Evolutionary conservation across 306 rosid species (phyloP).

Genomic region (Psophocarpus tetragonolobus): DNA sequence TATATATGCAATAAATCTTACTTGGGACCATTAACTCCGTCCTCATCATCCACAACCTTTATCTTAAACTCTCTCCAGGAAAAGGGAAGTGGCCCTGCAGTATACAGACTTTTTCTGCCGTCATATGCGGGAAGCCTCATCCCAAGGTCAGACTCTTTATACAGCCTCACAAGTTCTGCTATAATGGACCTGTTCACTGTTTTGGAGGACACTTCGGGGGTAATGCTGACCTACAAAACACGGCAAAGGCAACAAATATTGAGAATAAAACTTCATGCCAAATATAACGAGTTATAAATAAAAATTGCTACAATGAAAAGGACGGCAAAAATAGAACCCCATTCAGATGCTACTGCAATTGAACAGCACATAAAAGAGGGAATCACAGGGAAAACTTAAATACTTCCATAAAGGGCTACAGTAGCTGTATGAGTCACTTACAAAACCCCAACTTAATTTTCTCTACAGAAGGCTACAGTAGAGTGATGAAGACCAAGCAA

Average conservation of each 20-base stretch:
- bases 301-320: conserved; percentile 55
- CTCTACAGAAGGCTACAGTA: conserved; percentile 22
- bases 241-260: conserved; percentile 44
- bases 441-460: conserved; percentile 29
- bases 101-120: conserved; percentile 93
- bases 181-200: conserved; percentile 82
- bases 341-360: conserved; percentile 36
- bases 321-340: conserved; percentile 45
- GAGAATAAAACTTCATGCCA: conserved; percentile 56
- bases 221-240: conserved; percentile 71
- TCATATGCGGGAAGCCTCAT: conserved; percentile 97
- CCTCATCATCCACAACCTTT: conserved; percentile 77
- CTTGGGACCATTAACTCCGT: conserved; percentile 73
- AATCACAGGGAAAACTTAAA: conserved; percentile 43
- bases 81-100: conserved; percentile 98
- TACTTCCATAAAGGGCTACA: conserved; percentile 51
- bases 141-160: conserved; percentile 85
- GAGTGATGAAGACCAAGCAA: conserved; percentile 19
- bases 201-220: conserved; percentile 91
- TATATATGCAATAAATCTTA: conserved; percentile 41
- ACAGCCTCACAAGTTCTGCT: conserved; percentile 86
- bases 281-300: conserved; percentile 51
- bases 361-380: conserved; percentile 39
- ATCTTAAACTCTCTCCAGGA: conserved; percentile 81
- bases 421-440: conserved; percentile 16